Percentiles rank a stretch among this genome's conserved stretches.
Evolutionary conservation across 495 filamentous ascomycete genomes (phyloP).

Genomic region (Xylaria nigripes): DNA sequence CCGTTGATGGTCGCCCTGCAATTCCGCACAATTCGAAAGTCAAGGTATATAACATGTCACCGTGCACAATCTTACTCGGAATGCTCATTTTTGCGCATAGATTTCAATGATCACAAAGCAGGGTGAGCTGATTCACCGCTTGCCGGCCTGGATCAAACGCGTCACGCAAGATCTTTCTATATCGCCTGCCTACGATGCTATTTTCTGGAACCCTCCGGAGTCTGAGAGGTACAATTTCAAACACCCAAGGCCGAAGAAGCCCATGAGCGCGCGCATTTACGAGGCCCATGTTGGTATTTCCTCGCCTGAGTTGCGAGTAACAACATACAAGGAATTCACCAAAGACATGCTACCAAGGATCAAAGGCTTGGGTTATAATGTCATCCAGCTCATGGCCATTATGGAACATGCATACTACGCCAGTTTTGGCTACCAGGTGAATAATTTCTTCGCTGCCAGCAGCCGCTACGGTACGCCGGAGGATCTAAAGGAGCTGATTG

Average conservation of each 20-base stretch:
- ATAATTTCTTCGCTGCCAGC: conserved; percentile 96
- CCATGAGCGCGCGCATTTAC: conserved; percentile 79
- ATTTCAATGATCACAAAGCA: conserved; percentile 75
- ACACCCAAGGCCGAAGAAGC: conserved; percentile 73
- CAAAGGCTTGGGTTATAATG: conserved; percentile 86
- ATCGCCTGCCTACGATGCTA: conserved; percentile 84
- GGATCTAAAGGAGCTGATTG: conserved; percentile 91
- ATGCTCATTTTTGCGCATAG: conserved; percentile 38
- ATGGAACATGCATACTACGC: conserved; percentile 99
- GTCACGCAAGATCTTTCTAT: conserved; percentile 86
- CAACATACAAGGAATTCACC: conserved; percentile 97
- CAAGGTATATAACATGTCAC: conserved; percentile 53
- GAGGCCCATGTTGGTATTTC: conserved; percentile 98
- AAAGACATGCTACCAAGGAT: conserved; percentile 85
- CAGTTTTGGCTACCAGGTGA: conserved; percentile 97
- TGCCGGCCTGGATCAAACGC: conserved; percentile 95
- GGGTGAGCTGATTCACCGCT: conserved; percentile 72
- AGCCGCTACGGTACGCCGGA: conserved; percentile 92
- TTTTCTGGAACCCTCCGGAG: conserved; percentile 92
- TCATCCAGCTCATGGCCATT: conserved; percentile 96
- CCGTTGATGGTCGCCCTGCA: conserved; percentile 59
- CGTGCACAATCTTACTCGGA: background rate
- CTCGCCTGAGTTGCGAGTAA: conserved; percentile 76
- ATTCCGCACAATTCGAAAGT: conserved; percentile 92
- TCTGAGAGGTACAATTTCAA: conserved; percentile 72